Percentiles rank a stretch among this genome's conserved stretches.
phyloP scores from a whole-genome alignment of 2,329 filamentous ascomycete genomes.

The Corynespora cassiicola region DNA sequence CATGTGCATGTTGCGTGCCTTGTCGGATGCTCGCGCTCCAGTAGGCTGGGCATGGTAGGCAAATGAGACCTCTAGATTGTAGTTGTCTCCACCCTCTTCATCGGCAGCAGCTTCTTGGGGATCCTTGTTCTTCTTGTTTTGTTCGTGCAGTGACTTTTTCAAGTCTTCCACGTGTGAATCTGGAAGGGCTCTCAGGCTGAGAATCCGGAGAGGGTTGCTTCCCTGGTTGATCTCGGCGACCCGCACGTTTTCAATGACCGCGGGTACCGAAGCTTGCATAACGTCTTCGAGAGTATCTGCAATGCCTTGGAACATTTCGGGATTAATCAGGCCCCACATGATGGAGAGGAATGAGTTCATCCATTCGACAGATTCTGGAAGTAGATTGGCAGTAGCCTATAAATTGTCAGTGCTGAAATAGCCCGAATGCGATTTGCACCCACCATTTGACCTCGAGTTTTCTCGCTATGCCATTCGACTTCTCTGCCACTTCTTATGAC shows the following conservation, averaged over 20 bases:
- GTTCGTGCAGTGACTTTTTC: conserved; percentile 78
- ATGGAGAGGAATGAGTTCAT: conserved; percentile 88
- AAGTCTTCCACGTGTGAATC: conserved; percentile 82
- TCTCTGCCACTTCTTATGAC: conserved; percentile 81
- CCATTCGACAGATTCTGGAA: conserved; percentile 92
- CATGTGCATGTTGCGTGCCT: conserved; percentile 97
- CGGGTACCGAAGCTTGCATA: conserved; percentile 94
- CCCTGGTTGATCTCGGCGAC: conserved; percentile 96
- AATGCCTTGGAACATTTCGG: conserved; percentile 90
- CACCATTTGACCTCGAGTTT: conserved; percentile 79
- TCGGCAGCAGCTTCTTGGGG: conserved; percentile 86
- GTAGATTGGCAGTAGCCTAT: conserved; percentile 80
- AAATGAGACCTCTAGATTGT: conserved; percentile 89
- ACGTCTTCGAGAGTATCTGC: conserved; percentile 96
- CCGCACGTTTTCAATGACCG: conserved; percentile 90
- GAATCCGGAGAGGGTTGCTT: conserved; percentile 84
- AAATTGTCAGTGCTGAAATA: neutral
- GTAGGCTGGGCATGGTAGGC: conserved; percentile 89
- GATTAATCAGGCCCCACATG: conserved; percentile 90
- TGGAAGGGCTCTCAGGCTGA: conserved; percentile 85
- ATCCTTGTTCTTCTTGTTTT: conserved; percentile 82
- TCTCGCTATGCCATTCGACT: conserved; percentile 87
- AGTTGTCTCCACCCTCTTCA: conserved; percentile 89
- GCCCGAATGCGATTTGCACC: conserved; percentile 5
- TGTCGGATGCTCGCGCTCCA: conserved; percentile 73